Base-by-base conservation (phyloP, 2,329 filamentous ascomycete species). In the Aureobasidium pullulans region DNA sequence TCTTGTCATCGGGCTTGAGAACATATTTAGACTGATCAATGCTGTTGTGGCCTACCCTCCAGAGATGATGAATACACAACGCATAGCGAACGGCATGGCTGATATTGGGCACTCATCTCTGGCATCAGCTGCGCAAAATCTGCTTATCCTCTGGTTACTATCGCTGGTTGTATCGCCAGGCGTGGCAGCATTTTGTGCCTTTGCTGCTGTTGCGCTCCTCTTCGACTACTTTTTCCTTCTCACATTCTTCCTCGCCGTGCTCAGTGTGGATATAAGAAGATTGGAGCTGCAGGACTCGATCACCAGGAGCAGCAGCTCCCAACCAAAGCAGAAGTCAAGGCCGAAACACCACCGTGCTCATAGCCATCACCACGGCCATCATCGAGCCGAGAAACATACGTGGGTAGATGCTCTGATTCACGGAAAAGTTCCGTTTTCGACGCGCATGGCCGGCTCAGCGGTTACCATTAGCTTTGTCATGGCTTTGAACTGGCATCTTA, bases 151-250 rank as follows among this genome's bases (percentile, higher is more conserved):
- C 8, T 82, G 81, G 66, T 71, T 82, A 1, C 76, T 90, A n/a
- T 87, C 87, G 2, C 80, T 77, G 28, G 70, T 88, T 7, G 86
- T 89, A 1, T 85, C 85, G 4, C 82, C 86, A 0, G 86, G 86
- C 49, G 86, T 91, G 3, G 82, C 84, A 1, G 86, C 85, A 0
- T 91, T 92, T 66, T 92, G 89, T 72, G 82, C 81, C 1, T 93
- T 92, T 70, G 85, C 86, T 3, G 85, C 85, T 2, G 82, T 92
- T 54, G 89, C 88, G 1, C 82, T 90, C 13, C 73, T 88, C 0
- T 87, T 92, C 66, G 89, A 93, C 71, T 87, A 88, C 62, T 84
- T 91, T 66, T 91, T 88, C 67, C 78, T 91, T 23, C 81, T 89
- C 7, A 92, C 88, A 0, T 92, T 91, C 73, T 92, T 93, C 67